A percentile compares a stretch with the other conserved stretches of the same genome.
These are phyloP conservation scores for Trifolium subterraneum DNA, from an alignment of 306 rosid species.

Conservation along the genomic window DNA sequence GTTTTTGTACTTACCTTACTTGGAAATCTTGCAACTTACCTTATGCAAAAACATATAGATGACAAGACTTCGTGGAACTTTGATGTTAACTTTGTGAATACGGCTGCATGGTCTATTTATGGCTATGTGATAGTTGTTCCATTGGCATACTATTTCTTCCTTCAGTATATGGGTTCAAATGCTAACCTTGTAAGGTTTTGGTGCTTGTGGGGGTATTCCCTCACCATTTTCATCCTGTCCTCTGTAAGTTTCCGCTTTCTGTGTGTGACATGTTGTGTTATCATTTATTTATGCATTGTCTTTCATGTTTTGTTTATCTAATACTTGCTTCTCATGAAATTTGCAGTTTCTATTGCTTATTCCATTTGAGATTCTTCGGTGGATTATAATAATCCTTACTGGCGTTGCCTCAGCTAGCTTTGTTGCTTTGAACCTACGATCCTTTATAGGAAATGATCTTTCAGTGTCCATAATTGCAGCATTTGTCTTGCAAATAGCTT, in stretches of 20 bases:
- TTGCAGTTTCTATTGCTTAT: slow-evolving; percentile 86
- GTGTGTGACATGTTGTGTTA: background rate
- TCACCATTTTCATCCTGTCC: slow-evolving; percentile 76
- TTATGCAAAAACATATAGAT: slow-evolving; percentile 62
- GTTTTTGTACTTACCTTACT: slow-evolving; percentile 83
- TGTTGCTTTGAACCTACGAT: slow-evolving; percentile 74
- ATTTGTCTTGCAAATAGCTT: slow-evolving; percentile 79
- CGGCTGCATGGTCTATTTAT: slow-evolving; percentile 82
- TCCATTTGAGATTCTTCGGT: slow-evolving; percentile 82
- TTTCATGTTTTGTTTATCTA: slow-evolving; percentile 25
- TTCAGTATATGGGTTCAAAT: slow-evolving; percentile 80
- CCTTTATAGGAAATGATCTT: slow-evolving; percentile 63
- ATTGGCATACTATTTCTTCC: slow-evolving; percentile 81
- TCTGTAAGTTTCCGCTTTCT: slow-evolving; percentile 68
- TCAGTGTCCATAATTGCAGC: slow-evolving; percentile 70
- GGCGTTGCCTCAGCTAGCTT: slow-evolving; percentile 86
- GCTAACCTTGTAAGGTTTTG: slow-evolving; percentile 77
- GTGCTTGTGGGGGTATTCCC: slow-evolving; percentile 99
- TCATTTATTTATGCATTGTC: slow-evolving; percentile 7
- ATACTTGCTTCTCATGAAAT: slow-evolving; percentile 32
- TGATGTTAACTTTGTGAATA: slow-evolving; percentile 75
- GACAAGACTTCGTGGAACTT: slow-evolving; percentile 70
- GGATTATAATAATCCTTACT: slow-evolving; percentile 69
- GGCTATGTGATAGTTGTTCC: slow-evolving; percentile 87
- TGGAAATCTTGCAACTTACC: slow-evolving; percentile 93